phyloP scores from a whole-genome alignment of 768 basidiomycete genomes.

The Panus rudis region DNA sequence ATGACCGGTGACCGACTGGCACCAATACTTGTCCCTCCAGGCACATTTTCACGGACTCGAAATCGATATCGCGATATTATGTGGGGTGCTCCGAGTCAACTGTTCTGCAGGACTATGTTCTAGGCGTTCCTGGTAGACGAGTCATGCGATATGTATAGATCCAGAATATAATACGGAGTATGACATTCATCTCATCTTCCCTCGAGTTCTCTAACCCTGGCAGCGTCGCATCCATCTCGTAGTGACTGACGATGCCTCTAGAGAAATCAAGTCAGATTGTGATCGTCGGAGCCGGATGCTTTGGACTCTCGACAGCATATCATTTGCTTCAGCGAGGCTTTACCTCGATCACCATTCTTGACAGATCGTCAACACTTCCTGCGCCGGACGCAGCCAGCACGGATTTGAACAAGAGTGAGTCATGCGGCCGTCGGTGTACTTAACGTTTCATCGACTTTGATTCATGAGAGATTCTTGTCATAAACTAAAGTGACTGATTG shows the following conservation, averaged over 20 bases:
- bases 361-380: conserved; percentile 61
- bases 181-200: too few relatives aligned
- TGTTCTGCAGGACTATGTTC: too few relatives aligned
- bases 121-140: too few relatives aligned
- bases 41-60: too few relatives aligned
- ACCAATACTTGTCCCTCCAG: too few relatives aligned
- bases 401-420: conserved; percentile 39
- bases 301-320: conserved; percentile 82
- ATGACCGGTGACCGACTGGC: too few relatives aligned
- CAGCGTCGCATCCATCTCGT: not conserved
- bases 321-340: conserved; percentile 70
- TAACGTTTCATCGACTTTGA: not conserved
- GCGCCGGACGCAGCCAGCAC: conserved; percentile 76
- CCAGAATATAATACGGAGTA: too few relatives aligned
- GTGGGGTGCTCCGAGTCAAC: too few relatives aligned
- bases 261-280: conserved; percentile 30
- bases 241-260: too few relatives aligned
- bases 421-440: not conserved
- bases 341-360: conserved; percentile 65
- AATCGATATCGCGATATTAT: too few relatives aligned
- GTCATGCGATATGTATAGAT: too few relatives aligned
- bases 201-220: not conserved
- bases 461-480: not conserved
- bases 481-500: not conserved
- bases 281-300: conserved; percentile 78